Conservation (phyloP, 2,329 filamentous ascomycete genomes). For the Emericellopsis cladophorae region DNA sequence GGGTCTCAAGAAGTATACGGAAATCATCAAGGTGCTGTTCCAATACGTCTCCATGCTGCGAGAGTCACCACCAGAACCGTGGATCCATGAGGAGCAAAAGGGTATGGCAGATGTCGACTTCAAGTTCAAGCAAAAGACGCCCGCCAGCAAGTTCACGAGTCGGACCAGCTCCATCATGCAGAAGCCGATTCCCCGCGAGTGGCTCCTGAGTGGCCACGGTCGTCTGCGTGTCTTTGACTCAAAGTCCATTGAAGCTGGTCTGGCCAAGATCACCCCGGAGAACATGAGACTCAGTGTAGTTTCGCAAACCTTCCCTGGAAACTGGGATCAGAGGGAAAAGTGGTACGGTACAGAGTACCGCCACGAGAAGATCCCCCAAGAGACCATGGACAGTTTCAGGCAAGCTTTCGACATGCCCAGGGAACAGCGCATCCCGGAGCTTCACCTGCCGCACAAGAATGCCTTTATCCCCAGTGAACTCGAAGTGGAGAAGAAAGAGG, state of each 20-base stretch:
- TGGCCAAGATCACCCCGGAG: conserved; percentile 68
- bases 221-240: conserved; percentile 72
- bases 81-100: conserved; percentile 91
- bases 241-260: conserved; percentile 58
- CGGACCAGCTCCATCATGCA: conserved; percentile 82
- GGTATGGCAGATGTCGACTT: conserved; percentile 87
- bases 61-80: conserved; percentile 70
- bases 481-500: conserved; percentile 87
- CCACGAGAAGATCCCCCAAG: conserved; percentile 62
- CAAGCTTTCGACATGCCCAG: conserved; percentile 43
- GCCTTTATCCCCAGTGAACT: conserved; percentile 91
- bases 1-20: conserved; percentile 66
- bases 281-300: conserved; percentile 81
- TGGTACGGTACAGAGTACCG: conserved; percentile 98
- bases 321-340: conserved; percentile 80
- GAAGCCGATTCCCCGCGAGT: conserved; percentile 73
- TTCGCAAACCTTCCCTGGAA: conserved; percentile 70
- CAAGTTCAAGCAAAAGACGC: conserved; percentile 86
- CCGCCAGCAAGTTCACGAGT: conserved; percentile 81
- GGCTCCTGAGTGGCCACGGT: conserved; percentile 70
- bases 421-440: conserved; percentile 48
- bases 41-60: conserved; percentile 82
- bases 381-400: conserved; percentile 60
- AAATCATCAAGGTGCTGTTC: conserved; percentile 75
- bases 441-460: conserved; percentile 86